These are phyloP conservation scores for Cruciata laevipes DNA, from an alignment of 257 asterid species.

Conservation along the genomic window DNA sequence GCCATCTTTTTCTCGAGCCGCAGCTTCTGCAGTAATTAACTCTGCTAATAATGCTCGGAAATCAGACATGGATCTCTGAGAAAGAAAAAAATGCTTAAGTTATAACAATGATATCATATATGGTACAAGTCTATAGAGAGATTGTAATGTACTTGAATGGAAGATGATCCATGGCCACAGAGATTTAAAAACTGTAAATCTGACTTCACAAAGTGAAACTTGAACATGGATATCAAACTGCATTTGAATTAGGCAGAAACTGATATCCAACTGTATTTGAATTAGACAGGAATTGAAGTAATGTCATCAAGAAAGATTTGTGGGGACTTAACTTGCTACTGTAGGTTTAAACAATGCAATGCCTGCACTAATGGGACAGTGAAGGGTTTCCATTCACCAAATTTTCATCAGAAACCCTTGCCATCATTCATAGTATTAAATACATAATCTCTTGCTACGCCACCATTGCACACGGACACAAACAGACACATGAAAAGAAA, in stretches of 20 bases:
- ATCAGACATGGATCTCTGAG: conserved; percentile 60
- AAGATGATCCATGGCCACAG: not conserved
- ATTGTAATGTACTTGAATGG: not conserved
- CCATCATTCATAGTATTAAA: too few relatives aligned
- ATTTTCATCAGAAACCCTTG: too few relatives aligned
- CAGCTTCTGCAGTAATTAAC: conserved; percentile 53
- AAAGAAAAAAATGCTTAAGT: not conserved
- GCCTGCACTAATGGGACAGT: not conserved
- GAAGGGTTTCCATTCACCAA: not conserved
- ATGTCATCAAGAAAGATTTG: not conserved
- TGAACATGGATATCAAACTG: not conserved
- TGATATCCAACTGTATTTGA: not conserved
- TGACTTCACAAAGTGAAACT: not conserved
- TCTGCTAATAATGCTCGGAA: conserved; percentile 57
- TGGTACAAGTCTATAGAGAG: not conserved
- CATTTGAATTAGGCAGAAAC: too few relatives aligned
- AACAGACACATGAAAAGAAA: not conserved
- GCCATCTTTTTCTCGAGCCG: conserved; percentile 65
- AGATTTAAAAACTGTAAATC: not conserved
- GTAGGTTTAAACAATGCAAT: not conserved
- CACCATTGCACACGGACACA: not conserved
- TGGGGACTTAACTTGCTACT: not conserved
- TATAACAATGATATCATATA: not conserved
- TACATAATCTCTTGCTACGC: too few relatives aligned
- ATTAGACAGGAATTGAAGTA: not conserved